phyloP scores from a whole-genome alignment of 148 eudicot genomes.

The Gaultheria prostrata region DNA sequence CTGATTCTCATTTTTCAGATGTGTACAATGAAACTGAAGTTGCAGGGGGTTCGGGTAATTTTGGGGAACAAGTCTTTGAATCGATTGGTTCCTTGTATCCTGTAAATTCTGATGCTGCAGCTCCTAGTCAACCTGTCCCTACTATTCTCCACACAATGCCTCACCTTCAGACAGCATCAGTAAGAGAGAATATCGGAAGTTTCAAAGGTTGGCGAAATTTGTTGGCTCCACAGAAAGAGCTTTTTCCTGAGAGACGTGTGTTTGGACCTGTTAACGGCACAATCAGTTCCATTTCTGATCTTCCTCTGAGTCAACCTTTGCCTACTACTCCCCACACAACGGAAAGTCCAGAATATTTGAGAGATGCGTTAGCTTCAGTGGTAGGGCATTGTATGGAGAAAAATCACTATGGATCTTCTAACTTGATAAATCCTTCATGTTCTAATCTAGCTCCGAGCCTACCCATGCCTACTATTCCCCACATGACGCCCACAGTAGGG shows the following conservation, averaged over 20 bases:
- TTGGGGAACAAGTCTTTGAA: too few relatives aligned
- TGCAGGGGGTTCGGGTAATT: not conserved
- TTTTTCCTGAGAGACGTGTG: not conserved
- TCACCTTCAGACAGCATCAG: not conserved
- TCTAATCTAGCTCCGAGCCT: too few relatives aligned
- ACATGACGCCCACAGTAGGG: not conserved
- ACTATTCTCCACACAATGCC: too few relatives aligned
- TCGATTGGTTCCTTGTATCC: too few relatives aligned
- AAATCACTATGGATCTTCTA: too few relatives aligned
- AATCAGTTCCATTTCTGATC: too few relatives aligned
- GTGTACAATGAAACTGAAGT: not conserved
- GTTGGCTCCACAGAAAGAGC: not conserved
- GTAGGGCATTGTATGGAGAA: too few relatives aligned
- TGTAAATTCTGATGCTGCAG: not conserved
- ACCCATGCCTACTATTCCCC: too few relatives aligned
- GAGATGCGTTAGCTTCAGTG: too few relatives aligned
- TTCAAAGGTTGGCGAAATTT: not conserved
- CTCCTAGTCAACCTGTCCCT: accelerated
- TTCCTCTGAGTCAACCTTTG: too few relatives aligned
- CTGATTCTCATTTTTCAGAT: not conserved
- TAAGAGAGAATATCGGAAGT: not conserved
- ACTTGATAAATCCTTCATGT: too few relatives aligned
- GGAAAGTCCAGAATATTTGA: not conserved
- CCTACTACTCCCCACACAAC: too few relatives aligned
- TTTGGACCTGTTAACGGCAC: not conserved